Evolutionary conservation across 306 rosid species (phyloP).

Genomic region (Begonia loranthoides): DNA sequence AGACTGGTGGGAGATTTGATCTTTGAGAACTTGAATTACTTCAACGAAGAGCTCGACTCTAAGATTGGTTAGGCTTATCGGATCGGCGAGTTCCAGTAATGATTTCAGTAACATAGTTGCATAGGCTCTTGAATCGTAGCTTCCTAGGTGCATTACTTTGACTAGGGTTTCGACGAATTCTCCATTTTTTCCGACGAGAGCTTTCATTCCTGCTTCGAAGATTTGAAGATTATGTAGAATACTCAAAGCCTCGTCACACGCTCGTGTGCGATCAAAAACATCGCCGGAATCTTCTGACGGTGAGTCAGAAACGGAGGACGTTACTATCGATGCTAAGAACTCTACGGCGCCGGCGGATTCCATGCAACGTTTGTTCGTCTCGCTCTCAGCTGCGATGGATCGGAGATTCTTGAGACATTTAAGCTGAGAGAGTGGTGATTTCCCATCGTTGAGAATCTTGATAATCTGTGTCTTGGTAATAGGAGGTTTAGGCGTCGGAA

Average conservation of each 20-base stretch:
- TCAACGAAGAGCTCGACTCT: constrained; percentile 27
- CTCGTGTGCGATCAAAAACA: constrained; percentile 7
- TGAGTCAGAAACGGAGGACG: constrained; percentile 6
- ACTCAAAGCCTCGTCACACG: constrained; percentile 40
- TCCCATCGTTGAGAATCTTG: constrained; percentile 35
- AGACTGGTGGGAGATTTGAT: constrained; percentile 40
- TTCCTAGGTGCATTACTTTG: constrained; percentile 29
- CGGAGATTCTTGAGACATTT: constrained; percentile 28
- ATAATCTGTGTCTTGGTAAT: constrained; percentile 22
- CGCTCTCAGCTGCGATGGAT: constrained; percentile 41
- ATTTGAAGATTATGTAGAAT: constrained; percentile 29
- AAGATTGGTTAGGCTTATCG: constrained; percentile 5
- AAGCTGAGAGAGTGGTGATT: constrained; percentile 22
- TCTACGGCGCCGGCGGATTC: constrained; percentile 45
- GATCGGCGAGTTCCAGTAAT: constrained; percentile 28
- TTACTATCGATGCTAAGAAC: constrained; percentile 30
- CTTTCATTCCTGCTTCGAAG: constrained; percentile 25
- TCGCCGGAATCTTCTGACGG: constrained; percentile 1
- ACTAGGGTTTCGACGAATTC: constrained; percentile 28
- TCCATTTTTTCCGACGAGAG: constrained; percentile 16
- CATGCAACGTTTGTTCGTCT: constrained; percentile 40
- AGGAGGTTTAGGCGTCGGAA: constrained; percentile 72
- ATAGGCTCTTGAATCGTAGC: constrained; percentile 50
- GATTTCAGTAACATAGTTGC: constrained; percentile 39
- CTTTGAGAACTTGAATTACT: constrained; percentile 30